Evolutionary conservation across 1,284 basidiomycete species (phyloP).

Genomic region (Boletus semigastroideus): DNA sequence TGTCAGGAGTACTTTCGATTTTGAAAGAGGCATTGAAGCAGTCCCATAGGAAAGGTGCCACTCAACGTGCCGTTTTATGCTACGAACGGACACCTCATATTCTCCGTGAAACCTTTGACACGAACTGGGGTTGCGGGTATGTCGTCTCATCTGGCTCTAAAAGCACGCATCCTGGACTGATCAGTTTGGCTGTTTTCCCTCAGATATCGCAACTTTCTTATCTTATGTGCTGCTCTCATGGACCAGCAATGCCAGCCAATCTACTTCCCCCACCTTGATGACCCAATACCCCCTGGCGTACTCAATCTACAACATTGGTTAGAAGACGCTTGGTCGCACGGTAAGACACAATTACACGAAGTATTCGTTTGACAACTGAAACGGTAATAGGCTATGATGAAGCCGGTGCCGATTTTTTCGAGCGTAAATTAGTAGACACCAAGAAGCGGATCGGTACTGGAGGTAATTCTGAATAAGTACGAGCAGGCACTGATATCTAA

Average conservation of each 20-base stretch:
- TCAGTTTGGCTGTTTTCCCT: not conserved
- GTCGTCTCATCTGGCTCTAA: conserved; percentile 17
- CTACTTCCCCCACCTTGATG: conserved; percentile 60
- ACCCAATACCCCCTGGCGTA: conserved; percentile 62
- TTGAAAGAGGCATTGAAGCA: conserved; percentile 56
- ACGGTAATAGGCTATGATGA: conserved; percentile 63
- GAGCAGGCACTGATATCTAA: conserved; percentile 1
- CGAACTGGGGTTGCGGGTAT: conserved; percentile 74
- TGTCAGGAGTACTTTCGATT: conserved; percentile 64
- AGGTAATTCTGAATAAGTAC: conserved; percentile 42
- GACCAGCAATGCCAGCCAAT: conserved; percentile 57
- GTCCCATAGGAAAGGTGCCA: conserved; percentile 51
- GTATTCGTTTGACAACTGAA: not conserved
- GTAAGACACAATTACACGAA: conserved; percentile 34
- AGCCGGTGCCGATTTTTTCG: conserved; percentile 63
- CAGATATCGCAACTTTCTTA: conserved; percentile 87
- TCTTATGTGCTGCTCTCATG: conserved; percentile 75
- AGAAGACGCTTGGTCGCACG: conserved; percentile 74
- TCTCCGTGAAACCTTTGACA: conserved; percentile 54
- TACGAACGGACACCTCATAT: conserved; percentile 63
- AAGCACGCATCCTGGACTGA: conserved; percentile 4
- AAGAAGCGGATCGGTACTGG: conserved; percentile 79
- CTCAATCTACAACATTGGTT: conserved; percentile 75
- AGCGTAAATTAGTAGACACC: conserved; percentile 57
- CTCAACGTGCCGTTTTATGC: conserved; percentile 65